Conservation (phyloP, 495 filamentous ascomycete genomes). For the Hypoxylon subgilvum region DNA sequence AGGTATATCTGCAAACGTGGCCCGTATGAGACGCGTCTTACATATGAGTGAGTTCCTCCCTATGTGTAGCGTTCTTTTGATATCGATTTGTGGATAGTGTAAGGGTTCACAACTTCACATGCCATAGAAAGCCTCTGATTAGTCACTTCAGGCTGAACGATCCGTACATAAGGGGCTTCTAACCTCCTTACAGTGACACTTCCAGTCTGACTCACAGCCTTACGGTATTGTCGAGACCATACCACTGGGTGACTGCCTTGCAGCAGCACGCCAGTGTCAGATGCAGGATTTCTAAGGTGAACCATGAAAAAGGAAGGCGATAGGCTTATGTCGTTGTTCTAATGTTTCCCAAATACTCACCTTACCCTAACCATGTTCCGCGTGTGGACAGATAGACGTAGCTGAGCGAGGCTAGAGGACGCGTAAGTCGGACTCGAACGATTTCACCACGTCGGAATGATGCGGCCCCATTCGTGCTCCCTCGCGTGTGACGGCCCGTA, state of each 20-base stretch:
- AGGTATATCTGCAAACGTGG: neutral
- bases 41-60: neutral
- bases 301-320: conserved; percentile 1
- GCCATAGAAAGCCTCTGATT: neutral
- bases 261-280: conserved; percentile 8
- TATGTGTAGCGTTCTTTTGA: conserved; percentile 5
- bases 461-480: neutral
- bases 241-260: neutral
- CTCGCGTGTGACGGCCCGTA: conserved; percentile 4
- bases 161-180: neutral
- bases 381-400: conserved; percentile 8
- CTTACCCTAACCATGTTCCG: conserved; percentile 8
- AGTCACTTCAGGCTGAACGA: neutral
- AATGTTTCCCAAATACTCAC: neutral
- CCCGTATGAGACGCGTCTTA: too few species aligned
- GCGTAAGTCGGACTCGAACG: conserved; percentile 14
- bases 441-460: conserved; percentile 18
- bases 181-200: conserved; percentile 13
- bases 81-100: conserved; percentile 9
- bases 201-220: conserved; percentile 26
- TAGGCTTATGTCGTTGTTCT: neutral
- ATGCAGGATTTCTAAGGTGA: neutral
- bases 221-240: conserved; percentile 2
- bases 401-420: conserved; percentile 8
- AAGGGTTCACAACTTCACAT: conserved; percentile 3